Evolutionary conservation across 129 eudicot species (phyloP), one percentile per base, ranked within the genome.

Genomic region (Deinandra increscens): DNA sequence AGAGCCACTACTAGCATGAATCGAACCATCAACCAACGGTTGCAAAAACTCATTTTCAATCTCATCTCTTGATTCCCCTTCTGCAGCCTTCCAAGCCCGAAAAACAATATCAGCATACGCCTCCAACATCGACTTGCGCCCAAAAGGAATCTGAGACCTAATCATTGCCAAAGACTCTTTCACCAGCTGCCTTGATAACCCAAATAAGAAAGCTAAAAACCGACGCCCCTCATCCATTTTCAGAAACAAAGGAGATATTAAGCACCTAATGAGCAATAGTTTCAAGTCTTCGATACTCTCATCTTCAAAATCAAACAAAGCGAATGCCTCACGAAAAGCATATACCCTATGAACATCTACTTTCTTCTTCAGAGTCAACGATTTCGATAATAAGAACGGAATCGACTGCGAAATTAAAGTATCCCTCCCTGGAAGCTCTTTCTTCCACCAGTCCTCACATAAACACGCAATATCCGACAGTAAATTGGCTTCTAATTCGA

Each of bases 401-500:
- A 94, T 64, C 1, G 89, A 83, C 64, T 87, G 95, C 6, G 98
- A 81, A 73, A 94, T 89, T 20, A 94, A 70, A 34, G 76, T 45
- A 68, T 94, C 99, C 49, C 78, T 87, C 58, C 90, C 97, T 7
- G 51, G 51, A 38, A 89, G 81, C 64, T 67, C 85, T 75, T 72
- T 78, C 78, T 85, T 89, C 99, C 99, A 94, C 99, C 99, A 94
- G 72, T 87, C 92, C 74, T 94, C 99, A 51, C 99, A 94, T 70
- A 94, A 81, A 62, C 51, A 64, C 20, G 97, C 80, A 0, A 94
- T 81, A 78, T 94, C 99, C 37, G 86, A 77, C 74, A 94, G 54
- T 39, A 94, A 78, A 10, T 36, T 74, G 19, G 80, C 26, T 62
- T 94, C 96, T 9, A 80, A 60, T 81, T 94, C 99, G 33, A 94